These are phyloP conservation scores for Botryotinia narcissicola DNA, from an alignment of 2,329 filamentous ascomycete species.

Conservation along the genomic window DNA sequence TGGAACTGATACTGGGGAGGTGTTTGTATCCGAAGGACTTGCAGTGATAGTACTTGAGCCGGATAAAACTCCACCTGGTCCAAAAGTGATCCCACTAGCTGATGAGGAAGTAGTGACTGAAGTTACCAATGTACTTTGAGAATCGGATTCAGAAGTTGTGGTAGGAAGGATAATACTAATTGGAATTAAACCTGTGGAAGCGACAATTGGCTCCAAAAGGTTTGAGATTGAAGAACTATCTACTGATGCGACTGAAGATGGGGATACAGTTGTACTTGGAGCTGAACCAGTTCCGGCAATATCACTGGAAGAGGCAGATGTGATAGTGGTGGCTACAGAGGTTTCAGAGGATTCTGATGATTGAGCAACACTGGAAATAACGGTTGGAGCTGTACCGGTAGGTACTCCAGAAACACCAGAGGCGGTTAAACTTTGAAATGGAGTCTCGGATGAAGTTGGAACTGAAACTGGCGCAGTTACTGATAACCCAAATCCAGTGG, in stretches of 20 bases:
- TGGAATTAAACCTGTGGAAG: conserved; percentile 23
- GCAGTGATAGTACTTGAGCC: conserved; percentile 6
- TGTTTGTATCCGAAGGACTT: conserved; percentile 18
- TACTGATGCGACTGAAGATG: not conserved
- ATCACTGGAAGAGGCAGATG: not conserved
- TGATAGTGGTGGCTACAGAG: not conserved
- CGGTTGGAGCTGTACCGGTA: not conserved
- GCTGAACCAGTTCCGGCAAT: not conserved
- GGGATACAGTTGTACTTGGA: not conserved
- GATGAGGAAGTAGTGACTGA: conserved; percentile 23
- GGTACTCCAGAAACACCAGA: conserved; percentile 9
- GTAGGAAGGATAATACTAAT: conserved; percentile 25
- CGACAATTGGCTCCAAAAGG: conserved; percentile 20
- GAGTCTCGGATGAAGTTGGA: not conserved
- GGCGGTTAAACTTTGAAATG: not conserved
- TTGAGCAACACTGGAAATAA: not conserved
- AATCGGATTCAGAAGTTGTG: not conserved
- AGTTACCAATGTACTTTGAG: conserved; percentile 5
- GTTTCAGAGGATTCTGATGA: not conserved
- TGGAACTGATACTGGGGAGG: conserved; percentile 21
- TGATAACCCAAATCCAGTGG: not conserved
- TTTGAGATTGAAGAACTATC: conserved; percentile 11
- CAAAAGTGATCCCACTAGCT: conserved; percentile 34
- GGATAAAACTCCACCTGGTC: conserved; percentile 35
- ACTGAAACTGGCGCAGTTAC: not conserved